Conservation (phyloP, 345 rosid species). For the Pugionium dolabratum region DNA sequence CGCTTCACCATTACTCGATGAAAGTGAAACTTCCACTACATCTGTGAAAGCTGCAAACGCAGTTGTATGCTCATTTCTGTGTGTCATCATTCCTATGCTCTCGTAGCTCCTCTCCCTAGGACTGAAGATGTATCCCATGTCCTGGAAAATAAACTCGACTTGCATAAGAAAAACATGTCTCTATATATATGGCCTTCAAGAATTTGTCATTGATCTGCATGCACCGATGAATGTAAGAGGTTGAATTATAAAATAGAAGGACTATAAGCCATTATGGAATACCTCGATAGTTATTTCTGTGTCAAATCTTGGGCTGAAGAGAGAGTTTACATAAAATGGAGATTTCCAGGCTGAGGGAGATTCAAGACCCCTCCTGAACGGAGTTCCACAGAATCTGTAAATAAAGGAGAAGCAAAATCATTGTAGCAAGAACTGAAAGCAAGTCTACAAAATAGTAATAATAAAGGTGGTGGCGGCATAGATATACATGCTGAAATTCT, state of each 20-base stretch:
- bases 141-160: slow-evolving; percentile 47
- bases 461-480: slow-evolving; percentile 5
- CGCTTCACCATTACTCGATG: slow-evolving; percentile 58
- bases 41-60: slow-evolving; percentile 75
- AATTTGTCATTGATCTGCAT: slow-evolving; percentile 5
- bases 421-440: slow-evolving; percentile 7
- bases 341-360: slow-evolving; percentile 99
- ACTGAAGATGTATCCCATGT: slow-evolving; percentile 84
- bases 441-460: not conserved
- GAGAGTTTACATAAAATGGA: slow-evolving; percentile 84
- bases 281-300: slow-evolving; percentile 94
- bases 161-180: not conserved
- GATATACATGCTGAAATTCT: slow-evolving; percentile 68
- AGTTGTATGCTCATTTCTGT: slow-evolving; percentile 59
- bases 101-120: slow-evolving; percentile 91
- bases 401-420: slow-evolving; percentile 14
- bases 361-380: slow-evolving; percentile 78
- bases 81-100: slow-evolving; percentile 79
- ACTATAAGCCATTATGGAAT: slow-evolving; percentile 10
- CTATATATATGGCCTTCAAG: not conserved
- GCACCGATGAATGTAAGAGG: not conserved
- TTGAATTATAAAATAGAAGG: not conserved
- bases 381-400: slow-evolving; percentile 85
- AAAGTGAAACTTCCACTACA: slow-evolving; percentile 62
- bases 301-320: slow-evolving; percentile 75